Evolutionary conservation across 2,329 filamentous ascomycete genomes (phyloP), one percentile per base, ranked within the genome.

Genomic region (Ciborinia camelliae): DNA sequence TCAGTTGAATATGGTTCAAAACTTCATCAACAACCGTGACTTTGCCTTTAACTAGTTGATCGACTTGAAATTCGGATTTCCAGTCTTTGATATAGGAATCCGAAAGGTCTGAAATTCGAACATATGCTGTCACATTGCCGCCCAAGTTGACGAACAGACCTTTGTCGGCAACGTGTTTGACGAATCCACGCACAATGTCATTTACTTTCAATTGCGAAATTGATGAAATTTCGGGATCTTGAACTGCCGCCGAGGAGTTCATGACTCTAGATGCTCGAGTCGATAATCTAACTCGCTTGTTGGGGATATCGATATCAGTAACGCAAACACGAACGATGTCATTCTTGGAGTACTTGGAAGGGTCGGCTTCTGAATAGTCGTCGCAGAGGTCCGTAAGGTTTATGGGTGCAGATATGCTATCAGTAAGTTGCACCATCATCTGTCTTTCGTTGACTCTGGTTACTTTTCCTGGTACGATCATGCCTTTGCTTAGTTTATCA

Each of bases 71-170:
- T 52, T 88, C 82, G 43, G 90, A 86, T 79, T 97, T 96, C 95
- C 95, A 99, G 67, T 98, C 91, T 77, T 98, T 98, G 72, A 99
- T 79, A 76, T 88, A 99, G 9, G 86, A 84, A 75, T 99, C 95
- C 0, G 93, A 97, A 18, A 99, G 82, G 75, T 98, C 93, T 12
- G 90, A 86, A 62, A 98, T 89, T 70, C 91, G 89, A 55, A 97
- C 90, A 72, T 93, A 89, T 0, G 88, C 93, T 58, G 90, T 90
- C 23, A 97, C 83, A 68, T 89, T 86, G 23, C 91, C 90, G 51
- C 93, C 92, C 3, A 99, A 82, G 32, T 88, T 84, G 54, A 99
- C 85, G 72, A 97, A 97, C 2, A 99, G 77, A 62, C 95, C 95
- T 75, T 92, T 94, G 70, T 97, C 92, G 0, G 90, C 85, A 50